Conservation (phyloP, 805 yeast species). For the Yarrowia sp. region DNA sequence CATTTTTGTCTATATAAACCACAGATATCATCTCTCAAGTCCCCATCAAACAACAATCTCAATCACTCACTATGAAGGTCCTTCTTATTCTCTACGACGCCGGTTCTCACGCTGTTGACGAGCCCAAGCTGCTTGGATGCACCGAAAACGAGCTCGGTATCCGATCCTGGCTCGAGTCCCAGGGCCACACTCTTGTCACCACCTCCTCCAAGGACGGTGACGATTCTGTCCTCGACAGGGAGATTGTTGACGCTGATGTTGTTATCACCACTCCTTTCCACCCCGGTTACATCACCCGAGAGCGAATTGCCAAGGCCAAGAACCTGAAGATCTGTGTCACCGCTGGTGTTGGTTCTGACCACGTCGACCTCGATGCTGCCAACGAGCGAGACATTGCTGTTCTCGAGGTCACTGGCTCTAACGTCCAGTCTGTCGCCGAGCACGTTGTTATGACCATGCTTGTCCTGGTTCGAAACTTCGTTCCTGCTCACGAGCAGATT, state of each 20-base stretch:
- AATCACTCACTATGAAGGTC: slow-evolving; percentile 50
- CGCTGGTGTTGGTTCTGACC: slow-evolving; percentile 86
- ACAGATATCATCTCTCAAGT: not conserved
- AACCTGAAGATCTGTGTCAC: slow-evolving; percentile 69
- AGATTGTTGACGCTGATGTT: slow-evolving; percentile 74
- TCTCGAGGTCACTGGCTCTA: slow-evolving; percentile 81
- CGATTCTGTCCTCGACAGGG: slow-evolving; percentile 54
- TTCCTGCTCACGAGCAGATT: slow-evolving; percentile 78
- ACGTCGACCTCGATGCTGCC: slow-evolving; percentile 69
- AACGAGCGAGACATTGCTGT: slow-evolving; percentile 69
- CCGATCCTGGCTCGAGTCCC: slow-evolving; percentile 64
- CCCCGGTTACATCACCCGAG: slow-evolving; percentile 17
- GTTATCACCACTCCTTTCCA: slow-evolving; percentile 50
- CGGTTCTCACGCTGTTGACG: slow-evolving; percentile 61
- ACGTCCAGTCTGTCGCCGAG: slow-evolving; percentile 81
- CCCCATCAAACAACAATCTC: not conserved
- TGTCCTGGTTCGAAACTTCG: slow-evolving; percentile 74
- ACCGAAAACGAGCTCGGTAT: slow-evolving; percentile 71
- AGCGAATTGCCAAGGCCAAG: slow-evolving; percentile 69
- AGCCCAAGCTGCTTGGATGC: slow-evolving; percentile 68
- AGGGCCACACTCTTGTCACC: slow-evolving; percentile 71
- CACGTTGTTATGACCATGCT: slow-evolving; percentile 79
- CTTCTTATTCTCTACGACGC: slow-evolving; percentile 56
- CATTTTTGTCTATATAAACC: not conserved
- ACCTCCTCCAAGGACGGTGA: slow-evolving; percentile 75